Conservation (phyloP, 768 basidiomycete species). For the Trametes maxima region DNA sequence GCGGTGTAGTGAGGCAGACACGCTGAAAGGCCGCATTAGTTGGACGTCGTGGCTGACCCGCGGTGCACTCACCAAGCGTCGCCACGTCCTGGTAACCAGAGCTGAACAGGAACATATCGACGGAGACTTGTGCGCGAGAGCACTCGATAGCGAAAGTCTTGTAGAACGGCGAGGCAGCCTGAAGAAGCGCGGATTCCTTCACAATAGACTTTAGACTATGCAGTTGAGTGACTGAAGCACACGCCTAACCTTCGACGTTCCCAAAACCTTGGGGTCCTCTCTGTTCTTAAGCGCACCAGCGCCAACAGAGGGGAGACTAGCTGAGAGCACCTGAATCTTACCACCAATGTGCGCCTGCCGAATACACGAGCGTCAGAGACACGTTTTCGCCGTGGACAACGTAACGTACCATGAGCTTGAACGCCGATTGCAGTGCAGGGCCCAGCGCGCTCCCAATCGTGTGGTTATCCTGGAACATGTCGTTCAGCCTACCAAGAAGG, state of each 20-base stretch:
- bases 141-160: constrained; percentile 99
- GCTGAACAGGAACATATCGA: constrained; percentile 99
- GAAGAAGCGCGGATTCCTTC: constrained; percentile 88
- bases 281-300: constrained; percentile 92
- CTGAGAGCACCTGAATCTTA: constrained; percentile 86
- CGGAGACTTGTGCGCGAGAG: constrained; percentile 93
- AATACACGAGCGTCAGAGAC: background rate
- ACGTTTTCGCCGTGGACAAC: constrained; percentile 16
- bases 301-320: constrained; percentile 85
- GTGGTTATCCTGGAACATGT: constrained; percentile 98
- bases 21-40: constrained; percentile 46
- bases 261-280: constrained; percentile 94
- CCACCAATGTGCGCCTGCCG: constrained; percentile 87
- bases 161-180: constrained; percentile 94
- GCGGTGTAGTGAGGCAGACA: constrained; percentile 96
- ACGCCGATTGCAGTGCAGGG: constrained; percentile 93
- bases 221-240: too few relatives aligned
- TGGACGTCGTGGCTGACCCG: background rate
- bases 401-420: constrained; percentile 79
- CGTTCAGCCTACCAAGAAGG: constrained; percentile 81
- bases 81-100: constrained; percentile 94
- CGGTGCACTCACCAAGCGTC: constrained; percentile 65
- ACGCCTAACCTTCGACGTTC: constrained; percentile 78
- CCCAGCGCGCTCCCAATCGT: constrained; percentile 93
- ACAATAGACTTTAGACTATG: background rate